A percentile compares a stretch with the other conserved stretches of the same genome.
Conservation (phyloP, 1,284 basidiomycete genomes). For the Ustilago hordei region DNA sequence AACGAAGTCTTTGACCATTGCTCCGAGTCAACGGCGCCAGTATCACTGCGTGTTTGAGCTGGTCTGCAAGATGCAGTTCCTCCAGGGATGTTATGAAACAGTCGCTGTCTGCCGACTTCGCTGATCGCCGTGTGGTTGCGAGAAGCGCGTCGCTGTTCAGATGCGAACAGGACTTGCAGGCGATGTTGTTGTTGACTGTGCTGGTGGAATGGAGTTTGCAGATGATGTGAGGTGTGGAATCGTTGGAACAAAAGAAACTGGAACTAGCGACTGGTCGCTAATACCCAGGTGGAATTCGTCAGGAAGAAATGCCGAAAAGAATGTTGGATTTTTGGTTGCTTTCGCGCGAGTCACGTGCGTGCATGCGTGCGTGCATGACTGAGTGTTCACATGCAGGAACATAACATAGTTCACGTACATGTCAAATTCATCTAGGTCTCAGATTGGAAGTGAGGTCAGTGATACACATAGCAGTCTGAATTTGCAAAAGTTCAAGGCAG, state of each 20-base stretch:
- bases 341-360: too few species aligned
- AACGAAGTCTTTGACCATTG: constrained; percentile 53
- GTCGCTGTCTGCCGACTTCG: neutral
- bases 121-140: neutral
- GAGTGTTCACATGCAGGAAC: too few species aligned
- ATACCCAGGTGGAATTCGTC: too few species aligned
- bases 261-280: too few species aligned
- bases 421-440: too few species aligned
- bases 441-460: too few species aligned
- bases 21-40: neutral
- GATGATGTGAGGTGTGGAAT: neutral
- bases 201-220: neutral
- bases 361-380: too few species aligned
- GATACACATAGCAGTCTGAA: too few species aligned
- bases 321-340: too few species aligned
- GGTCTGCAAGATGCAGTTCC: neutral
- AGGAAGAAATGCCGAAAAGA: too few species aligned
- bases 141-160: neutral
- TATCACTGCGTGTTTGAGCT: neutral
- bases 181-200: neutral
- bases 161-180: neutral
- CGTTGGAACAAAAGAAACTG: neutral
- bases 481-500: too few species aligned
- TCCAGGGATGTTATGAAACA: neutral
- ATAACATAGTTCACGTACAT: too few species aligned